These are phyloP conservation scores for Takashimella koratensis DNA, from an alignment of 1,284 basidiomycete species.

Conservation along the genomic window DNA sequence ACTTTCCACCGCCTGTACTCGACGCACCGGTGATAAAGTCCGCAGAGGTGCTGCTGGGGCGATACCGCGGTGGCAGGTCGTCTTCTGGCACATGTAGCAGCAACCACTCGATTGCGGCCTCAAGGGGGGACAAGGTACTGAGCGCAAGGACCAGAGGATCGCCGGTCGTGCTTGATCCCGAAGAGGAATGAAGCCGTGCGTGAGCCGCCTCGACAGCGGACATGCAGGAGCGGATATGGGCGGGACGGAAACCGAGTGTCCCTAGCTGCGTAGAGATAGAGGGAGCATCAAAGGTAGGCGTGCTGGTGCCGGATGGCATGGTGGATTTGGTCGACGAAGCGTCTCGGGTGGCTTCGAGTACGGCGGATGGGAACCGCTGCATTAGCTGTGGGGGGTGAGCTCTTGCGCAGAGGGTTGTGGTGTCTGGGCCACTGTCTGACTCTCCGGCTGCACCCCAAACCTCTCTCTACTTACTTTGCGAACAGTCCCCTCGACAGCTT, in stretches of 20 bases:
- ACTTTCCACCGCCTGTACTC: conserved; percentile 51
- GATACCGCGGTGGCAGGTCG: conserved; percentile 57
- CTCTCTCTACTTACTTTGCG: conserved; percentile 59
- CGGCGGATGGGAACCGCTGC: conserved; percentile 48
- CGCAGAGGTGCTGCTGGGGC: conserved; percentile 66
- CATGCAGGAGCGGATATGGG: conserved; percentile 47
- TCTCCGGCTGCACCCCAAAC: too few species aligned
- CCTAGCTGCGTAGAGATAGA: conserved; percentile 41
- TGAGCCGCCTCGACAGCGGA: conserved; percentile 40
- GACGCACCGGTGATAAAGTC: conserved; percentile 57
- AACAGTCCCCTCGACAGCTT: conserved; percentile 77
- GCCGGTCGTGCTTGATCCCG: conserved; percentile 19
- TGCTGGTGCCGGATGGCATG: conserved; percentile 24
- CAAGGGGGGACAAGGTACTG: conserved; percentile 55
- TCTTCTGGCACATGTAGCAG: conserved; percentile 55
- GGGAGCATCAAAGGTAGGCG: conserved; percentile 11
- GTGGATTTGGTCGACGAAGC: conserved; percentile 28
- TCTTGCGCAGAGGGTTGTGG: conserved; percentile 1
- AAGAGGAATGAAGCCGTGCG: conserved; percentile 36
- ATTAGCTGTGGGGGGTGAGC: conserved; percentile 45
- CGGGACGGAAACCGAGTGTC: conserved; percentile 49
- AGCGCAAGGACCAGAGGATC: conserved; percentile 49
- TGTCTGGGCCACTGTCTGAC: too few species aligned
- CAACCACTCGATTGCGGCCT: conserved; percentile 52
- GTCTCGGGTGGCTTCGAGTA: conserved; percentile 46